Evolutionary conservation across 192 early-diverging fungal genomes (phyloP).

Genomic region (Rhizophagus clarus): DNA sequence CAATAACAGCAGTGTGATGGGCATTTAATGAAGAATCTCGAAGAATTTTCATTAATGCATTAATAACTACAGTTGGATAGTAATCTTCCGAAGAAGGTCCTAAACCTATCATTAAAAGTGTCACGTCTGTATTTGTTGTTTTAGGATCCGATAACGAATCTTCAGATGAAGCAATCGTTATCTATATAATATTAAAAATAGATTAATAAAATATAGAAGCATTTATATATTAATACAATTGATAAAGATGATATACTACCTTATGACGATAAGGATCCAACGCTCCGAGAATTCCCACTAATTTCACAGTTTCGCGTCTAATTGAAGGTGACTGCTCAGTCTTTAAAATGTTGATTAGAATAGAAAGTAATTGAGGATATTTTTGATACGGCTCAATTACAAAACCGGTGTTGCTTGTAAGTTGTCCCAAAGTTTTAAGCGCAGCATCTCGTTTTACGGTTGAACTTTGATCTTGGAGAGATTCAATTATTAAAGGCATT

Average conservation of each 20-base stretch:
- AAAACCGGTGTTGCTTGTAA: slow-evolving; percentile 83
- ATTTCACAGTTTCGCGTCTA: slow-evolving; percentile 81
- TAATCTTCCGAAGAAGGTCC: slow-evolving; percentile 88
- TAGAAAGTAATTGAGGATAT: slow-evolving; percentile 82
- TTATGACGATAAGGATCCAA: slow-evolving; percentile 87
- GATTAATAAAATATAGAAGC: neutral
- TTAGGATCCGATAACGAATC: slow-evolving; percentile 55
- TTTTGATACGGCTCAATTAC: slow-evolving; percentile 89
- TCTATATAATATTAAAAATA: slow-evolving; percentile 41
- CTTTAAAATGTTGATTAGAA: slow-evolving; percentile 79
- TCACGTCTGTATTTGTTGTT: slow-evolving; percentile 54
- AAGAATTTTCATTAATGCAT: slow-evolving; percentile 85
- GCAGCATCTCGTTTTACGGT: slow-evolving; percentile 85
- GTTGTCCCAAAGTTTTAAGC: slow-evolving; percentile 81
- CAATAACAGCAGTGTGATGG: slow-evolving; percentile 84
- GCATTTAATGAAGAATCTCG: slow-evolving; percentile 76
- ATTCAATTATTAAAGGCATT: slow-evolving; percentile 85
- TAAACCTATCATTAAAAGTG: slow-evolving; percentile 60
- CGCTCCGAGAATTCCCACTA: slow-evolving; percentile 93
- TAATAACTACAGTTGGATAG: slow-evolving; percentile 89
- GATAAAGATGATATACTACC: slow-evolving; percentile 30
- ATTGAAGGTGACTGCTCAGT: slow-evolving; percentile 75
- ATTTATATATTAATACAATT: neutral
- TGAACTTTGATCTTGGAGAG: slow-evolving; percentile 85
- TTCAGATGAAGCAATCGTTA: slow-evolving; percentile 48